phyloP scores from a whole-genome alignment of 2,329 filamentous ascomycete species.

The Colletotrichum sidae region DNA sequence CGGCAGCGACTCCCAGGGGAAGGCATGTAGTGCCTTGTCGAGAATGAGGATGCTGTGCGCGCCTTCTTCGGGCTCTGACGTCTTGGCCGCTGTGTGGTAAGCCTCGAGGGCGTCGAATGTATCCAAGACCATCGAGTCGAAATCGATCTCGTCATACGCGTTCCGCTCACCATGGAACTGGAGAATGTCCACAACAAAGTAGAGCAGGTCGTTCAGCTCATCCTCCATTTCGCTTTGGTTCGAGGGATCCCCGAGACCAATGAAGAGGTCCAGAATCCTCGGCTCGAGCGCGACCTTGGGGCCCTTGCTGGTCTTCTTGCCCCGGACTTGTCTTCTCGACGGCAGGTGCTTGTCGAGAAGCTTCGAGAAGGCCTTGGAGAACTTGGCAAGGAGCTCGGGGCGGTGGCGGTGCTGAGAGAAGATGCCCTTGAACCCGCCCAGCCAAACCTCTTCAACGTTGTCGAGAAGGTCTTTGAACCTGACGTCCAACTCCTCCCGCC shows the following conservation, averaged over 20 bases:
- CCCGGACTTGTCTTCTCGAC: conserved; percentile 75
- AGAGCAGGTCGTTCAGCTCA: conserved; percentile 89
- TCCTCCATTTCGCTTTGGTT: conserved; percentile 83
- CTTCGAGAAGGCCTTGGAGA: conserved; percentile 81
- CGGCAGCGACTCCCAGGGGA: conserved; percentile 96
- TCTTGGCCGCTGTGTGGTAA: conserved; percentile 72
- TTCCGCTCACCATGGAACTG: conserved; percentile 97
- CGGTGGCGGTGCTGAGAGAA: conserved; percentile 80
- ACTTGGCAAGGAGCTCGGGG: conserved; percentile 75
- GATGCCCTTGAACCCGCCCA: conserved; percentile 95
- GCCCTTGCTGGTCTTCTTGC: conserved; percentile 61
- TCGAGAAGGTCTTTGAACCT: conserved; percentile 82
- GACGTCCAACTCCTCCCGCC: conserved; percentile 82
- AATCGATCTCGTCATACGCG: conserved; percentile 97
- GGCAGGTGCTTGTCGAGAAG: conserved; percentile 88
- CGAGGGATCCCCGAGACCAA: conserved; percentile 82
- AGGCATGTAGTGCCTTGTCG: conserved; percentile 89
- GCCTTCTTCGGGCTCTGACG: conserved; percentile 54
- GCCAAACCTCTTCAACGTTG: conserved; percentile 92
- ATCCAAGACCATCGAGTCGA: conserved; percentile 90
- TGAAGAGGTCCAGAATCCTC: conserved; percentile 85
- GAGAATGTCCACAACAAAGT: conserved; percentile 95
- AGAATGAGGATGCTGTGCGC: conserved; percentile 88
- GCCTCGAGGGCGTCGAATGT: conserved; percentile 84
- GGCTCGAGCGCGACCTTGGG: conserved; percentile 63